Evolutionary conservation across 2,329 filamentous ascomycete genomes (phyloP).

Genomic region (Verticillium dahliae): DNA sequence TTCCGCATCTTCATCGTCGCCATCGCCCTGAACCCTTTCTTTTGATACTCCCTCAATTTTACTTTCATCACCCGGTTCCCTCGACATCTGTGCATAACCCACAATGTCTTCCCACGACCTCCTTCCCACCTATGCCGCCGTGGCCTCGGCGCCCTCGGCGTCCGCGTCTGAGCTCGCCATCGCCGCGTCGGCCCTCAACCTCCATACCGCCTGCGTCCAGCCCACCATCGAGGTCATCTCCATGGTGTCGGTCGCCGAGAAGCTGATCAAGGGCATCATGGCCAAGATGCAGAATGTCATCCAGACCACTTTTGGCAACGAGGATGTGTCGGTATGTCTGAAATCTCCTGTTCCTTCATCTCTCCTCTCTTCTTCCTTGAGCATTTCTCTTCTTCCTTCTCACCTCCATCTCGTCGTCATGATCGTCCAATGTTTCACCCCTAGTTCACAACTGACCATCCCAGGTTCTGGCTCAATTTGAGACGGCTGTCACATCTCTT

Average conservation of each 20-base stretch:
- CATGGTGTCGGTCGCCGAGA: background rate
- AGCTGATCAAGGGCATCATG: background rate
- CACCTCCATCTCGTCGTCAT: background rate
- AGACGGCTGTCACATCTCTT: background rate
- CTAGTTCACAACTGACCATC: background rate
- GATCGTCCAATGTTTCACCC: background rate
- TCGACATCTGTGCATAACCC: too few species aligned
- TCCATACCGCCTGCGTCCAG: background rate
- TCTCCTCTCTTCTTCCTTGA: background rate
- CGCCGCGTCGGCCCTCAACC: background rate
- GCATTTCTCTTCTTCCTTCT: conserved; percentile 23
- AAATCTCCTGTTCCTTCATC: conserved; percentile 11
- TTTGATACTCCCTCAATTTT: background rate
- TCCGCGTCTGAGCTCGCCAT: background rate
- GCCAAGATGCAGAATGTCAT: background rate
- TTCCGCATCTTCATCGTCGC: background rate
- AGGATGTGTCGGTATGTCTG: conserved; percentile 19
- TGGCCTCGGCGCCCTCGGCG: background rate
- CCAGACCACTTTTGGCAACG: background rate
- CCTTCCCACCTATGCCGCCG: background rate
- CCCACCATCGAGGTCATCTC: background rate
- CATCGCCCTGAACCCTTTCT: background rate
- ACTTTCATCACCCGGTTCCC: background rate
- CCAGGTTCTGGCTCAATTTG: background rate
- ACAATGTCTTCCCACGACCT: background rate